Base-by-base conservation (phyloP, 176 grass and related monocot genomes). In the Dendrocalamus sinicus region DNA sequence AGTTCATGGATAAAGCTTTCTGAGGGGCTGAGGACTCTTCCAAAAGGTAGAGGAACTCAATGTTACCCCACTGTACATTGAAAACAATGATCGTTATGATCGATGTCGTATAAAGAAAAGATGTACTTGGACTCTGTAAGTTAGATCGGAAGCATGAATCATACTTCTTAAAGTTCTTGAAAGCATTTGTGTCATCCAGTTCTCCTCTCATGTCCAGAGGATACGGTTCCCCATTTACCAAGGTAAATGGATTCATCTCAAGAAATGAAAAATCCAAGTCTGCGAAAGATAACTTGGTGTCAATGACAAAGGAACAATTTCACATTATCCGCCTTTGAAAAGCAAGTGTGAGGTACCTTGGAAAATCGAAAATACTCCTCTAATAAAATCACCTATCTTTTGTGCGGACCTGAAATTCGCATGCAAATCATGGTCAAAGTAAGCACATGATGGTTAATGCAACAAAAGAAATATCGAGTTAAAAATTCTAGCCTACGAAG, bases 91-190 rank as follows among this genome's bases (percentile, higher is more conserved):
- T 35, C 6, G 12, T 37, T 35, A 63, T 22, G 10, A 55, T 53
- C 7, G 4, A 19, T 60, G 35, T 0, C 23, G 58, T 11, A 59
- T 16, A 82, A 23, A 37, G 70, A 60, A 41, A 60, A 11, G 78
- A 76, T 9, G 14, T 1, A 76, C 75, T 8, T 8, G 24, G 39
- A 61, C 65, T 85, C 6, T 40, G 13, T 66, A 85, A 86, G 13
- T 7, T 44, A 83, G 60, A 78, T 7, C 3, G 6, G 63, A 85
- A 60, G 70, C 58, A 57, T 20, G 50, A 81, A 76, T 40, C 86
- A 39, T 94, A 94, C 96, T 92, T 99, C 24, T 94, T 92, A 66
- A 99, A 99, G 92, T 99, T 99, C 82, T 99, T 99, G 87, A 99
- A 99, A 73, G 93, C 93, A 19, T 93, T 93, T 43, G 96, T 99